Evolutionary conservation across 805 yeast genomes (phyloP).

Genomic region (Sugiyamaella marilandica): DNA sequence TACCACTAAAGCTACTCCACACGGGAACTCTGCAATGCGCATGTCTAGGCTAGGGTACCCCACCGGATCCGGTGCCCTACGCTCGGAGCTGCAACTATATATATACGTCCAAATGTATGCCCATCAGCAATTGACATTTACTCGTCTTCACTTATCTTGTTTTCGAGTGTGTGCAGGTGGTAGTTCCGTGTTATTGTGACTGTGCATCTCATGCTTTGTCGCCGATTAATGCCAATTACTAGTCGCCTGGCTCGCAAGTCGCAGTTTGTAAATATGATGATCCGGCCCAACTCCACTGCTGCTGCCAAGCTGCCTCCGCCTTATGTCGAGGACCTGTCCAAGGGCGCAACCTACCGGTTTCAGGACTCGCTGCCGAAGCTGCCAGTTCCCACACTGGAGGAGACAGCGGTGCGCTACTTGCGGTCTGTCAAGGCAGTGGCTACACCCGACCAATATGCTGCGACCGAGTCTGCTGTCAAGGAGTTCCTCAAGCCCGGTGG

Average conservation of each 20-base stretch:
- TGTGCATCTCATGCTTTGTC: conserved; percentile 10
- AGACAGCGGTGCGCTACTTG: conserved; percentile 66
- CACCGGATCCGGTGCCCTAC: too few species aligned
- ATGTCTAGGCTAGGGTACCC: too few species aligned
- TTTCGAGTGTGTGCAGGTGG: too few species aligned
- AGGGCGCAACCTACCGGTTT: conserved; percentile 66
- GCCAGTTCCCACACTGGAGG: conserved; percentile 79
- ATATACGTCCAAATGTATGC: too few species aligned
- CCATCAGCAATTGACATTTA: too few species aligned
- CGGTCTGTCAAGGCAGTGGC: conserved; percentile 66
- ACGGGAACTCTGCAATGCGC: too few species aligned
- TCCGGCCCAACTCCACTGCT: conserved; percentile 30
- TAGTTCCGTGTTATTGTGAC: too few species aligned
- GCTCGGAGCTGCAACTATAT: too few species aligned
- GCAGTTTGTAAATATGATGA: neutral
- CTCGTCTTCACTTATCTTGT: too few species aligned
- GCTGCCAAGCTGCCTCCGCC: conserved; percentile 19
- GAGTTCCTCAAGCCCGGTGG: conserved; percentile 63
- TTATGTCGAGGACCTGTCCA: conserved; percentile 36
- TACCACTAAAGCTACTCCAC: too few species aligned
- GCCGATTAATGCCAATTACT: conserved; percentile 7
- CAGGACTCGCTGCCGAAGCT: conserved; percentile 73
- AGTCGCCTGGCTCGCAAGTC: conserved; percentile 12
- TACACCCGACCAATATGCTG: conserved; percentile 45
- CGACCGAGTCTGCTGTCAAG: conserved; percentile 53